Percentiles rank a stretch among this genome's conserved stretches.
phyloP scores from a whole-genome alignment of 257 asterid genomes.

The Fraxinus cuspidata region DNA sequence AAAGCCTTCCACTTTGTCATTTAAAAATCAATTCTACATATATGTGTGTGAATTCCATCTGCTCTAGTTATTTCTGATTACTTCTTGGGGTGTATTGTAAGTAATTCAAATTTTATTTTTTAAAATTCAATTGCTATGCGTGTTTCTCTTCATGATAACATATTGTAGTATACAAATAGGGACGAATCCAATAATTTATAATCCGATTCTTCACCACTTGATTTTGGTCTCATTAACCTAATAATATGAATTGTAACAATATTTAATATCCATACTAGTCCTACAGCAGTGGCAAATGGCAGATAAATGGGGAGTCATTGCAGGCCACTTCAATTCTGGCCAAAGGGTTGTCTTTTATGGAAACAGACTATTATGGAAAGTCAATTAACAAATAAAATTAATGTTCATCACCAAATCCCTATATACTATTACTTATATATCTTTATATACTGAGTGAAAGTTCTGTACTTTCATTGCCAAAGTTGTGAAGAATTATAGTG shows the following conservation, averaged over 20 bases:
- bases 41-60: too few species aligned
- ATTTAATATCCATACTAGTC: not conserved
- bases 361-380: not conserved
- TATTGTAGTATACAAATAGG: too few species aligned
- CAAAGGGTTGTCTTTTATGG: constrained; percentile 3
- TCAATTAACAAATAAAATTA: not conserved
- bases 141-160: too few species aligned
- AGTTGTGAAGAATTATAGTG: not conserved
- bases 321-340: constrained; percentile 43
- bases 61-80: too few species aligned
- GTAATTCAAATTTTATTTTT: too few species aligned
- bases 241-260: not conserved
- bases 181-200: too few species aligned
- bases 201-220: not conserved
- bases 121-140: too few species aligned
- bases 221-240: not conserved
- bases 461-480: not conserved
- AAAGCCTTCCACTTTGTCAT: too few species aligned
- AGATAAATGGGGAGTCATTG: constrained; percentile 34
- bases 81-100: too few species aligned
- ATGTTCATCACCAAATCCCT: not conserved
- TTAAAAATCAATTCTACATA: too few species aligned
- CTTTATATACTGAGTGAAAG: not conserved
- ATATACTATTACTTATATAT: not conserved
- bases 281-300: constrained; percentile 64